Base-by-base conservation (phyloP, 257 asterid genomes). In the Ehretia macrophylla region DNA sequence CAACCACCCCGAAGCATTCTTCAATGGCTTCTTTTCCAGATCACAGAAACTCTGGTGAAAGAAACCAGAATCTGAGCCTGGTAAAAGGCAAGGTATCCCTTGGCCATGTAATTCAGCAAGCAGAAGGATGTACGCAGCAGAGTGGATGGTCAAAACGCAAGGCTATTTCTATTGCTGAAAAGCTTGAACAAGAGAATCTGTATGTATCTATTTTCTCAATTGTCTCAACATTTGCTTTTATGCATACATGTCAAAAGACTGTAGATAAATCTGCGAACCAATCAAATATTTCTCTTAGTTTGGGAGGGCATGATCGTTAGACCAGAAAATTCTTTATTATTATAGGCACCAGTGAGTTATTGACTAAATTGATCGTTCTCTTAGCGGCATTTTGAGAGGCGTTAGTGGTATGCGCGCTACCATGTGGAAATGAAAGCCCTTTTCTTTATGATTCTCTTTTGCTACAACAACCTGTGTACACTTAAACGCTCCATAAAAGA, bases 161-260 rank as follows among this genome's bases (percentile, higher is more conserved):
- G 67, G 96, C 96, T 9, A 86, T 88, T 59, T 86, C 99, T 23
- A 86, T 92, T 23, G 99, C 99, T 40, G 96, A 88, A 68, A 92
- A 92, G 79, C 94, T 93, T 37, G 99, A 93, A 69, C 89, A 89
- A 74, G 95, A 93, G 75, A 93, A 93, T 70, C 60, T 93, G 99
- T 93, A 76, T 14, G 96, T 69, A 23, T 66, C 49, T 48, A 55
- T 71, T 68, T 56, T 66, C 72, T 45, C 49, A 27, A 42, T 57
- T 19, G 50, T 22, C 35, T 19, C 8, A 5, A 20, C 46, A 8
- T 14, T 2, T 51, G 32, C n/a, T 51, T 51, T 2, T 18, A 4
- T 4, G 4, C 19, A 2, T 16, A 3, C 17, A 27, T 47, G 52
- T 47, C 20, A 14, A 47, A n/a, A n/a, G 35, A 1, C 52, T 47